Evolutionary conservation across 129 eudicot genomes (phyloP).

Genomic region (Saposhnikovia divaricata): DNA sequence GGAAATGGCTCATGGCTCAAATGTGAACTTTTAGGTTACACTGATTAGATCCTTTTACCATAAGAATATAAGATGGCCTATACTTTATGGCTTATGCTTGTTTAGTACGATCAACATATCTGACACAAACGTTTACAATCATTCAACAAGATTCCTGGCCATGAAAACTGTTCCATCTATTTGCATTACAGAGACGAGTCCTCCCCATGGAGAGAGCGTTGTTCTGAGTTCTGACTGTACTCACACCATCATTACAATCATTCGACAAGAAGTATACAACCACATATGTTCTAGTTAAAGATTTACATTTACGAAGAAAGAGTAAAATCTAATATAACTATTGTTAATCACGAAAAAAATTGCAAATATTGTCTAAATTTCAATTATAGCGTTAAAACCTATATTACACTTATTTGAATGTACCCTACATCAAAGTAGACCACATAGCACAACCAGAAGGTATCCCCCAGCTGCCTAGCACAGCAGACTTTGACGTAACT

Average conservation of each 20-base stretch:
- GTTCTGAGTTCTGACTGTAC: neutral
- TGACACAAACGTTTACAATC: neutral
- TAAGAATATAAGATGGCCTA: neutral
- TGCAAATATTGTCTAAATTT: neutral
- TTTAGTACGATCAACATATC: neutral
- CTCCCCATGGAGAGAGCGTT: neutral
- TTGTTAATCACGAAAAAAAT: neutral
- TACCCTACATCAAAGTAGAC: neutral
- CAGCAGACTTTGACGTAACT: neutral
- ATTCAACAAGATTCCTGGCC: neutral
- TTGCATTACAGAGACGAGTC: neutral
- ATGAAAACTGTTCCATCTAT: neutral
- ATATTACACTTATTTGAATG: neutral
- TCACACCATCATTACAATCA: neutral
- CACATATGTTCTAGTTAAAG: neutral
- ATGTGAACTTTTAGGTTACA: neutral
- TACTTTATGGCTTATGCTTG: neutral
- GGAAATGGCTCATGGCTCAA: neutral
- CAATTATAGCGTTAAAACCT: neutral
- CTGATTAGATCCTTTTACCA: neutral
- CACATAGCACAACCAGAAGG: neutral
- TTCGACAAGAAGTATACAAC: neutral
- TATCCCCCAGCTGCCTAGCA: neutral
- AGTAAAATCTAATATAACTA: neutral
- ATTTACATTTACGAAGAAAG: neutral